phyloP scores from a whole-genome alignment of 116 monocot species.

The Cymodocea nodosa region DNA sequence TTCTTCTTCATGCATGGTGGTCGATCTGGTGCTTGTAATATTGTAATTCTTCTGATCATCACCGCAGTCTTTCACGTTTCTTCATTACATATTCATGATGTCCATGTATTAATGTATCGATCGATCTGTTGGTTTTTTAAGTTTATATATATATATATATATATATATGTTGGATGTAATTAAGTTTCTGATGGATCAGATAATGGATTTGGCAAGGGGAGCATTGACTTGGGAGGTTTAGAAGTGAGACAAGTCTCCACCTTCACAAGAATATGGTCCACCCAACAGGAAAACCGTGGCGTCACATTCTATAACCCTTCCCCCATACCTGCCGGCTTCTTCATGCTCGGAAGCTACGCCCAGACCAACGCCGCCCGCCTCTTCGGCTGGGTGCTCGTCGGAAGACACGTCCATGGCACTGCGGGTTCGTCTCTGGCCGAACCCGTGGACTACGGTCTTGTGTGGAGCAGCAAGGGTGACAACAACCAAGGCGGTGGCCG shows the following conservation, averaged over 20 bases:
- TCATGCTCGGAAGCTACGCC: slow-evolving; percentile 46
- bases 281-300: slow-evolving; percentile 21
- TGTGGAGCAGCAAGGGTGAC: slow-evolving; percentile 35
- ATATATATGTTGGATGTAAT: no score
- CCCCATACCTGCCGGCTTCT: slow-evolving; percentile 44
- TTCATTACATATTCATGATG: no score
- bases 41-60: no score
- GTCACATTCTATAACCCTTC: slow-evolving; percentile 56
- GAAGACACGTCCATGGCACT: slow-evolving; percentile 7
- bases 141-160: no score
- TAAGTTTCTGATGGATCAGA: no score
- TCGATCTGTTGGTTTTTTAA: no score
- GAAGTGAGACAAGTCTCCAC: slow-evolving; percentile 45
- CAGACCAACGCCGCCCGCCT: slow-evolving; percentile 47
- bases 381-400: slow-evolving; percentile 57
- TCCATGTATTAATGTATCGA: neutral
- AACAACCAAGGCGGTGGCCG: slow-evolving; percentile 25
- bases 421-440: slow-evolving; percentile 14
- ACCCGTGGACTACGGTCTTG: slow-evolving; percentile 46
- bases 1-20: neutral
- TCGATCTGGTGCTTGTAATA: neutral
- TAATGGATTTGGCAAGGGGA: slow-evolving; percentile 50
- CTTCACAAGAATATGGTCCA: slow-evolving; percentile 57
- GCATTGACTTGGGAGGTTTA: slow-evolving; percentile 57
- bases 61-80: no score